Evolutionary conservation across 768 basidiomycete genomes (phyloP).

Genomic region (Lactifluus pinguis): DNA sequence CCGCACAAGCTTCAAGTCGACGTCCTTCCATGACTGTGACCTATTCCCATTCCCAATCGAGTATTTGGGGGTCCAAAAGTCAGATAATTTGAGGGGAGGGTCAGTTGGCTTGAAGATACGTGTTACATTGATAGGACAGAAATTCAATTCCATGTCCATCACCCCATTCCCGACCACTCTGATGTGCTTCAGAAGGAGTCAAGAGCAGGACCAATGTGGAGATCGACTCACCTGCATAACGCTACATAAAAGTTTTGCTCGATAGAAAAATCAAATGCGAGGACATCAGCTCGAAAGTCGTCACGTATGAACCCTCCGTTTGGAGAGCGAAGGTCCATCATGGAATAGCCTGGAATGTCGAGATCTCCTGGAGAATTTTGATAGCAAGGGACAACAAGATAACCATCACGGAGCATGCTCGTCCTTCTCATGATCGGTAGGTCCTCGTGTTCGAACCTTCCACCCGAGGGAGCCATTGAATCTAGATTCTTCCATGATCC

Average conservation of each 20-base stretch:
- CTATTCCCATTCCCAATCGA: background rate
- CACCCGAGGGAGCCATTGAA: background rate
- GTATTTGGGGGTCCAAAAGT: too few species aligned
- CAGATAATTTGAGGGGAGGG: too few species aligned
- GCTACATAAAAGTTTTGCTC: background rate
- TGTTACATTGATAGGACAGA: background rate
- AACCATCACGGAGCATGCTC: background rate
- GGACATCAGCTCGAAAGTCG: background rate
- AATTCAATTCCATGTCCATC: background rate
- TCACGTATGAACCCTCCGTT: too few species aligned
- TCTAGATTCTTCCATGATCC: background rate
- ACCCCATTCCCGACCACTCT: background rate
- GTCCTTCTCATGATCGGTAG: background rate
- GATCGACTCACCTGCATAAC: background rate
- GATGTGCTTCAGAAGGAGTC: background rate
- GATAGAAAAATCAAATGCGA: background rate
- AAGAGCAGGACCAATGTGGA: background rate
- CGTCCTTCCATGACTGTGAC: background rate
- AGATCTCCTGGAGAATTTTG: too few species aligned
- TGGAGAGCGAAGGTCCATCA: background rate
- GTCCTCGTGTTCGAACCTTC: background rate
- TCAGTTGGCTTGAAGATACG: too few species aligned
- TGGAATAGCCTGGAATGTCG: background rate
- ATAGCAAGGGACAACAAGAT: background rate
- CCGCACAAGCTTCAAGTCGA: constrained; percentile 2